phyloP scores from a whole-genome alignment of 768 basidiomycete genomes.

The Rhodosporidiobolus sp. region DNA sequence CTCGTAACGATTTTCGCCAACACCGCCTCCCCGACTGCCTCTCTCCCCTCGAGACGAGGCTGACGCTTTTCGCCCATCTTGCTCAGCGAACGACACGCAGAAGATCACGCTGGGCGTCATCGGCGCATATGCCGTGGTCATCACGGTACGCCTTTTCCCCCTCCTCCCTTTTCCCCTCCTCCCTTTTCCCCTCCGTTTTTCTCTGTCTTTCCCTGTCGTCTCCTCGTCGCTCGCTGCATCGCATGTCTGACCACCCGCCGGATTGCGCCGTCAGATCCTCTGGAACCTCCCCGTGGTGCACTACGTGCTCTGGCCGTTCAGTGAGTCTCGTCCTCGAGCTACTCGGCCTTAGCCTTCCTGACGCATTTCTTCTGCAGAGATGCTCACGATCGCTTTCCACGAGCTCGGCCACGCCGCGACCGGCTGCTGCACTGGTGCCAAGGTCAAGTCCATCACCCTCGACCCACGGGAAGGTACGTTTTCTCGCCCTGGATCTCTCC shows the following conservation, averaged over 20 bases:
- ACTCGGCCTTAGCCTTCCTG: not conserved
- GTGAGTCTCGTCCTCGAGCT: not conserved
- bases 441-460: conserved; percentile 39
- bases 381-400: conserved; percentile 27
- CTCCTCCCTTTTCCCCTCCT: not conserved
- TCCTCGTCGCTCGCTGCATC: too few species aligned
- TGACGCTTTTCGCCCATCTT: too few species aligned
- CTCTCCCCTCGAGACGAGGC: too few species aligned
- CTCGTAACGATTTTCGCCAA: too few species aligned
- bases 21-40: too few species aligned
- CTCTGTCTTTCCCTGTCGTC: too few species aligned
- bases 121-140: conserved; percentile 29
- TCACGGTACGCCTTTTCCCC: conserved; percentile 5
- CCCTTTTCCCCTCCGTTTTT: not conserved
- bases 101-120: conserved; percentile 38
- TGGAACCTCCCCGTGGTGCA: conserved; percentile 30
- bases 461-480: conserved; percentile 68
- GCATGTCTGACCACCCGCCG: too few species aligned
- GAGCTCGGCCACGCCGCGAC: conserved; percentile 33
- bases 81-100: conserved; percentile 23
- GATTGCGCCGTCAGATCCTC: conserved; percentile 9
- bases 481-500: too few species aligned
- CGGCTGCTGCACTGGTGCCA: conserved; percentile 35
- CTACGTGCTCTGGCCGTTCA: conserved; percentile 30
- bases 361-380: not conserved